These are phyloP conservation scores for Noccaea caerulescens DNA, from an alignment of 345 rosid genomes.

Conservation along the genomic window DNA sequence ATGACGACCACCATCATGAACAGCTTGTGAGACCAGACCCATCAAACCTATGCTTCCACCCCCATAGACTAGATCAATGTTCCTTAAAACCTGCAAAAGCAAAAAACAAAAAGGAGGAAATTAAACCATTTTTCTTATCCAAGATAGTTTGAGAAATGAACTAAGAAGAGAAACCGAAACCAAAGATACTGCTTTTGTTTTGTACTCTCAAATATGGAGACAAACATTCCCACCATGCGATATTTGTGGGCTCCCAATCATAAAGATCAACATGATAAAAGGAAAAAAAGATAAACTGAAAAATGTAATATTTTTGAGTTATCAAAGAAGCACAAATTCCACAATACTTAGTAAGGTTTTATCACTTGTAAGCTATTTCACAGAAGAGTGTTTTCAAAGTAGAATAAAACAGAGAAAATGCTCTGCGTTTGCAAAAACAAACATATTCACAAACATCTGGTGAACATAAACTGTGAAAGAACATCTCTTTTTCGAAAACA, in stretches of 20 bases:
- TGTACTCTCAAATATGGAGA: conserved; percentile 5
- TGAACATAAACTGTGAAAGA: conserved; percentile 15
- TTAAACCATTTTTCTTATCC: background rate
- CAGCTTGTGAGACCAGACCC: conserved; percentile 99
- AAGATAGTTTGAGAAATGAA: background rate
- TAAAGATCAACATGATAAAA: conserved; percentile 14
- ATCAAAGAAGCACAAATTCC: conserved; percentile 11
- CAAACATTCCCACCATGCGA: conserved; percentile 31
- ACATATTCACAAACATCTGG: conserved; percentile 44
- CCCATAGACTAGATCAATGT: conserved; percentile 98
- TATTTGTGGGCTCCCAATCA: conserved; percentile 33
- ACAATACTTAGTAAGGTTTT: background rate
- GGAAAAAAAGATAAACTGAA: background rate
- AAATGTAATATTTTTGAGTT: background rate
- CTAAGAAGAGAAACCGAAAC: conserved; percentile 9
- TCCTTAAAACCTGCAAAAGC: conserved; percentile 78
- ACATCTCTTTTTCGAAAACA: too few relatives aligned
- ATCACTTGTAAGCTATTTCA: background rate
- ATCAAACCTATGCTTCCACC: conserved; percentile 99
- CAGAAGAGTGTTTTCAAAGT: background rate
- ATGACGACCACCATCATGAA: conserved; percentile 99
- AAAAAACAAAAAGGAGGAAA: conserved; percentile 12
- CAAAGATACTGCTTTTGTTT: background rate
- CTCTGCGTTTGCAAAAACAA: background rate
- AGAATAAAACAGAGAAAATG: conserved; percentile 5